These are phyloP conservation scores for Podaxis carcinomalis DNA, from an alignment of 768 basidiomycete species.

Conservation along the genomic window DNA sequence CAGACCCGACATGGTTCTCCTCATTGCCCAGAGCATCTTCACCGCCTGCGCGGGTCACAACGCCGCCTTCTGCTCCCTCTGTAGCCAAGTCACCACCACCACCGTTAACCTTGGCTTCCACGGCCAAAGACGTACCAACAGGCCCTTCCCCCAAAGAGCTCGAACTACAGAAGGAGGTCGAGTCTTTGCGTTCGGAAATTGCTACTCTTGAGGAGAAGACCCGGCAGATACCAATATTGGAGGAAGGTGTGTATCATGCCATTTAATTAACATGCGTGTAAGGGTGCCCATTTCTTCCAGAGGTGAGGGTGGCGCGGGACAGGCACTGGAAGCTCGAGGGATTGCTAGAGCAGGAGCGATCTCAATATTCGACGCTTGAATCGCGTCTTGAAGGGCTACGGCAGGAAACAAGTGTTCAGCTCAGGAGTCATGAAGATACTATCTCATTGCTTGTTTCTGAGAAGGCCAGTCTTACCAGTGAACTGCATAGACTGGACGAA, in stretches of 20 bases:
- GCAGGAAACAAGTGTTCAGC: slow-evolving; percentile 23
- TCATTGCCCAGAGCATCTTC: slow-evolving; percentile 46
- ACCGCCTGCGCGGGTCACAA: slow-evolving; percentile 26
- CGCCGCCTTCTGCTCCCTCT: slow-evolving; percentile 4
- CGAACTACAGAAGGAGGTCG: slow-evolving; percentile 11
- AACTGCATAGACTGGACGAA: slow-evolving; percentile 53
- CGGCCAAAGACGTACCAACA: neutral
- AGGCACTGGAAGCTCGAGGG: neutral
- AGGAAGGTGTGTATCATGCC: neutral
- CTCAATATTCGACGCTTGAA: neutral
- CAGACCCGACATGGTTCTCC: slow-evolving; percentile 56
- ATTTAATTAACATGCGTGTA: neutral
- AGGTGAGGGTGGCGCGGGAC: neutral
- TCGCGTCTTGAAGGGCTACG: slow-evolving; percentile 1
- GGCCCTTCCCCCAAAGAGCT: slow-evolving; percentile 6
- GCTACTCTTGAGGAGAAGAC: slow-evolving; percentile 13
- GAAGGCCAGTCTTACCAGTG: slow-evolving; percentile 55
- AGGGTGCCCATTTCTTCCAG: neutral
- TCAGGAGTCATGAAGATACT: slow-evolving; percentile 63
- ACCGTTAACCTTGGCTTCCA: neutral
- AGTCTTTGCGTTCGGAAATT: slow-evolving; percentile 23
- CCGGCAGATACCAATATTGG: slow-evolving; percentile 4
- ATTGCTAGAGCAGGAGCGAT: neutral
- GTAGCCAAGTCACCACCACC: slow-evolving; percentile 15
- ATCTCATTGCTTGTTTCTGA: slow-evolving; percentile 76